Percentiles rank a stretch among this genome's conserved stretches.
phyloP scores from a whole-genome alignment of 495 filamentous ascomycete genomes.

The Annulohypoxylon nitens region DNA sequence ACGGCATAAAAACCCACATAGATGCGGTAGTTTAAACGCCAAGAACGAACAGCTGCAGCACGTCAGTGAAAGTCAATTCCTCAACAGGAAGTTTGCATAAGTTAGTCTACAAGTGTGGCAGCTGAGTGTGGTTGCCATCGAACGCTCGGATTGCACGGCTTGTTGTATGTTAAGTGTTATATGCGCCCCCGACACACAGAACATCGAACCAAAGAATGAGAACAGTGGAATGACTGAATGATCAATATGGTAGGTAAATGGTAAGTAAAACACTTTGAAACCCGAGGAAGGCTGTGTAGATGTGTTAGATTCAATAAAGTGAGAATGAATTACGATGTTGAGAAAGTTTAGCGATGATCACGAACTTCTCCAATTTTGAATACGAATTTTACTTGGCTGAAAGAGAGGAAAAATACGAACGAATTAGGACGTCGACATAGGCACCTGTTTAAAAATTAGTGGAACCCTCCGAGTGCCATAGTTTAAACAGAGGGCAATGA shows the following conservation, averaged over 20 bases:
- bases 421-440: not conserved
- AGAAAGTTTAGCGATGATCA: not conserved
- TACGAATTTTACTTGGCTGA: constrained; percentile 19
- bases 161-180: not conserved
- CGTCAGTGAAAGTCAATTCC: constrained; percentile 8
- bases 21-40: constrained; percentile 18
- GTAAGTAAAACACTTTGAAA: not conserved
- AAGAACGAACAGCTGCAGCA: constrained; percentile 12
- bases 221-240: not conserved
- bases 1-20: constrained; percentile 34
- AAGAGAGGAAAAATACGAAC: not conserved
- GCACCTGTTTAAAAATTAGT: constrained; percentile 34
- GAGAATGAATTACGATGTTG: not conserved
- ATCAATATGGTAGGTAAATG: too few species aligned
- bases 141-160: not conserved
- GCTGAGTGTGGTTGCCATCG: not conserved
- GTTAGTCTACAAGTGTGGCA: not conserved
- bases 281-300: constrained; percentile 18
- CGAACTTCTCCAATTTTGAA: constrained; percentile 15
- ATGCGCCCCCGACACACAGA: not conserved
- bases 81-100: constrained; percentile 11
- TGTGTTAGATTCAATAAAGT: not conserved
- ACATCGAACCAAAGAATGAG: not conserved
- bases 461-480: not conserved
- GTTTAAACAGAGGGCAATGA: constrained; percentile 6